Evolutionary conservation across 805 yeast genomes (phyloP).

Genomic region (Wickerhamomyces chaumierensis): DNA sequence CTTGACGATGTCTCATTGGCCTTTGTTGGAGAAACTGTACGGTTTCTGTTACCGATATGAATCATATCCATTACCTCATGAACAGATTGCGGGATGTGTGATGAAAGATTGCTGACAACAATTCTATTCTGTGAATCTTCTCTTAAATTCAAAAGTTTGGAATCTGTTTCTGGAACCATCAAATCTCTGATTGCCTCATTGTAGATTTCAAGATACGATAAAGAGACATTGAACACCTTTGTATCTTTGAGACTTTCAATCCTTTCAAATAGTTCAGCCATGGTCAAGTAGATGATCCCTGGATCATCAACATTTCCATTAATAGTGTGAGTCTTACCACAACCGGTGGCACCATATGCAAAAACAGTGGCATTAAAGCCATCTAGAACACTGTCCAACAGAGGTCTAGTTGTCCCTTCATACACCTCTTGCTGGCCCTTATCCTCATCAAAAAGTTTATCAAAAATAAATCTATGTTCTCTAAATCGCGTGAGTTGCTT

Average conservation of each 20-base stretch:
- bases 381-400: conserved; percentile 63
- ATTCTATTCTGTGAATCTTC: conserved; percentile 62
- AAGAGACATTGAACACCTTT: conserved; percentile 44
- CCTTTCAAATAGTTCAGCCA: conserved; percentile 58
- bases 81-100: conserved; percentile 48
- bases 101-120: conserved; percentile 58
- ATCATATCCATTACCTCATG: conserved; percentile 75
- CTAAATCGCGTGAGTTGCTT: conserved; percentile 32
- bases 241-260: conserved; percentile 48
- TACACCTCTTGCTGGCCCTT: conserved; percentile 62
- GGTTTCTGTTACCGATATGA: conserved; percentile 54
- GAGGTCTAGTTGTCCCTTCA: conserved; percentile 52
- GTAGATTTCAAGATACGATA: conserved; percentile 79
- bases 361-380: conserved; percentile 88
- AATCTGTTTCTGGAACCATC: conserved; percentile 40
- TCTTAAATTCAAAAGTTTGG: conserved; percentile 44
- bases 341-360: conserved; percentile 96
- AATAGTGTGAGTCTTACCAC: conserved; percentile 93
- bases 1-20: conserved; percentile 87
- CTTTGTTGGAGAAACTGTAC: conserved; percentile 81
- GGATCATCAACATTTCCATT: conserved; percentile 65
- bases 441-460: conserved; percentile 58
- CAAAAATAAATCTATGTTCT: conserved; percentile 78
- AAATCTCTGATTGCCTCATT: conserved; percentile 83
- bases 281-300: conserved; percentile 69